A percentile compares a stretch with the other conserved stretches of the same genome.
These are phyloP conservation scores for Luzula sylvatica DNA, from an alignment of 176 grass and related monocot species.

Conservation along the genomic window DNA sequence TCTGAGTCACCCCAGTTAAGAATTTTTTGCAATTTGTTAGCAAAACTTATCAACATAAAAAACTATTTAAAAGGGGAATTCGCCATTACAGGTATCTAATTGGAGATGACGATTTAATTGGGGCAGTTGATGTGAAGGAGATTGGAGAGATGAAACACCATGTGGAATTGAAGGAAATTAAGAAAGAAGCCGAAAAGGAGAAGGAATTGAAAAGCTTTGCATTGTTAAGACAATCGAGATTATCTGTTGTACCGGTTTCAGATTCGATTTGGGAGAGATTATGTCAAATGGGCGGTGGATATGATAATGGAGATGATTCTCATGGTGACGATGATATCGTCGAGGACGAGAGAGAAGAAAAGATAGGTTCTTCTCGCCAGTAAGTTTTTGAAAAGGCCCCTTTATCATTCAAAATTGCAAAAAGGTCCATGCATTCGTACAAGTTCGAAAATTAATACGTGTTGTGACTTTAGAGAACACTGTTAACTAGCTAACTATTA, in stretches of 20 bases:
- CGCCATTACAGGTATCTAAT: neutral
- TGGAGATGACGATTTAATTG: constrained; percentile 10
- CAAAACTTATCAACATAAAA: no score
- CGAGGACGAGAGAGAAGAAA: no score
- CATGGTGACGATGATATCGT: constrained; percentile 9
- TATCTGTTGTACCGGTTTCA: constrained; percentile 73
- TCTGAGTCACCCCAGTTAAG: no score
- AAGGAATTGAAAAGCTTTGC: constrained; percentile 55
- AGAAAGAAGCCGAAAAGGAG: constrained; percentile 45
- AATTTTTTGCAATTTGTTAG: no score
- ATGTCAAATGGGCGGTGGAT: constrained; percentile 62
- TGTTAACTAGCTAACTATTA: no score
- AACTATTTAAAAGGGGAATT: neutral
- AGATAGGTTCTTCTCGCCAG: neutral
- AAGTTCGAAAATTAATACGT: no score
- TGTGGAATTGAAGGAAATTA: constrained; percentile 50
- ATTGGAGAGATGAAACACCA: constrained; percentile 36
- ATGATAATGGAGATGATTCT: constrained; percentile 23
- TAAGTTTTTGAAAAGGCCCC: neutral
- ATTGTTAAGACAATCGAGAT: constrained; percentile 50
- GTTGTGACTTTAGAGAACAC: no score
- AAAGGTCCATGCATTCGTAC: no score
- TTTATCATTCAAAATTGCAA: neutral
- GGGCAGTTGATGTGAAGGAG: constrained; percentile 64
- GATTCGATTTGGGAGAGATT: constrained; percentile 48